Conservation (phyloP, 139 green algal genomes). For the Yamagishiella unicocca region DNA sequence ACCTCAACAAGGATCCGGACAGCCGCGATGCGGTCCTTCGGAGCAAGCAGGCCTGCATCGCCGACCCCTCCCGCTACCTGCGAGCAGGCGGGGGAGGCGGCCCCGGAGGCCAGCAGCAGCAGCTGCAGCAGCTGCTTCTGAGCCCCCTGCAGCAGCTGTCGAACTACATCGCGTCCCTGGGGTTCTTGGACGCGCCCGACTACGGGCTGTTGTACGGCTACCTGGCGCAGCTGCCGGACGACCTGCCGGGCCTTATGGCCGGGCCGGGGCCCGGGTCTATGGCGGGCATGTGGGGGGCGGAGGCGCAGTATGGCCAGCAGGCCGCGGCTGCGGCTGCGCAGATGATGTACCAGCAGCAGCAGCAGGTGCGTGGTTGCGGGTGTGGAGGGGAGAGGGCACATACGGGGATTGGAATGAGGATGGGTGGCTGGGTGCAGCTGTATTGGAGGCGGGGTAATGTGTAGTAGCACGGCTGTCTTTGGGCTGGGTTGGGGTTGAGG, state of each 20-base stretch:
- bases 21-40: slow-evolving; percentile 30
- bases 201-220: slow-evolving; percentile 33
- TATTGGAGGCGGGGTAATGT: no score
- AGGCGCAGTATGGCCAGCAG: slow-evolving; percentile 10
- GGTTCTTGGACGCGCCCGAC: slow-evolving; percentile 45
- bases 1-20: slow-evolving; percentile 19
- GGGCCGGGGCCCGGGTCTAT: not conserved
- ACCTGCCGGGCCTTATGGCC: not conserved
- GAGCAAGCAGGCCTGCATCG: slow-evolving; percentile 29
- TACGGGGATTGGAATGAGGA: not conserved
- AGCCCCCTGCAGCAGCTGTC: slow-evolving; percentile 24
- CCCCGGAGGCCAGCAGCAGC: not conserved
- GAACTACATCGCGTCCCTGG: slow-evolving; percentile 46
- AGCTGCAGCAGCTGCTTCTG: not conserved
- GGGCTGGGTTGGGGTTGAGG: not conserved
- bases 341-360: slow-evolving; percentile 40
- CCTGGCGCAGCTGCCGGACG: slow-evolving; percentile 51
- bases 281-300: not conserved
- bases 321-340: not conserved
- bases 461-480: not conserved
- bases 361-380: not conserved
- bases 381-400: not conserved
- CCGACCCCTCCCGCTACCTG: slow-evolving; percentile 21
- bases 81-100: not conserved
- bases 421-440: not conserved